Conservation (phyloP, 768 basidiomycete species). For the Collybia sordida region DNA sequence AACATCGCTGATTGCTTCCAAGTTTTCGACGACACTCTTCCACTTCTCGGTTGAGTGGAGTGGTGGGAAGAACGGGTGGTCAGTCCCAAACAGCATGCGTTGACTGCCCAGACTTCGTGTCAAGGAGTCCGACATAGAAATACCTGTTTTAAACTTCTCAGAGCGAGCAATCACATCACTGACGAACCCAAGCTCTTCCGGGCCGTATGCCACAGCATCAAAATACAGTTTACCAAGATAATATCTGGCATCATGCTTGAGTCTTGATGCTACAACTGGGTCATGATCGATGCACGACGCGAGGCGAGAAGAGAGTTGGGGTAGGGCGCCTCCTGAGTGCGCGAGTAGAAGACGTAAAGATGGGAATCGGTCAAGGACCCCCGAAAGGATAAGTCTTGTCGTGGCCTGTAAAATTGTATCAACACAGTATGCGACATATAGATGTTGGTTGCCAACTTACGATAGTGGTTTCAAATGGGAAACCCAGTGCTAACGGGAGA, state of each 20-base stretch:
- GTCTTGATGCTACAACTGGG: conserved; percentile 69
- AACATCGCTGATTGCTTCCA: conserved; percentile 73
- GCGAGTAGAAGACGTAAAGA: conserved; percentile 76
- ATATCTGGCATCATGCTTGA: conserved; percentile 80
- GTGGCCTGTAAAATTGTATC: conserved; percentile 44
- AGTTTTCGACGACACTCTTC: conserved; percentile 83
- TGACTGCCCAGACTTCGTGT: conserved; percentile 50
- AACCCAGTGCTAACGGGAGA: conserved; percentile 82
- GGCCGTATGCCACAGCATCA: conserved; percentile 88
- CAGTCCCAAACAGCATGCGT: conserved; percentile 80
- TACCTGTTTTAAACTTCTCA: conserved; percentile 38
- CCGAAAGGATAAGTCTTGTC: conserved; percentile 79
- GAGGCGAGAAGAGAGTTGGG: conserved; percentile 80
- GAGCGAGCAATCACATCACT: conserved; percentile 69
- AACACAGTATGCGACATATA: conserved; percentile 1
- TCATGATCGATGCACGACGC: conserved; percentile 87
- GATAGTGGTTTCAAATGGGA: conserved; percentile 88
- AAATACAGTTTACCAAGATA: conserved; percentile 80
- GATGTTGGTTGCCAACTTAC: conserved; percentile 40
- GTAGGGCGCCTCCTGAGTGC: conserved; percentile 84
- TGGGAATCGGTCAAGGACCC: conserved; percentile 79
- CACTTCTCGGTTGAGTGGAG: conserved; percentile 67
- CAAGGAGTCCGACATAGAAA: conserved; percentile 24
- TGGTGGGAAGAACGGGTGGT: conserved; percentile 92
- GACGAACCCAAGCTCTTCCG: conserved; percentile 81